Evolutionary conservation across 2,329 filamentous ascomycete genomes (phyloP), one percentile per base, ranked within the genome.

Genomic region (Botrytis deweyae): DNA sequence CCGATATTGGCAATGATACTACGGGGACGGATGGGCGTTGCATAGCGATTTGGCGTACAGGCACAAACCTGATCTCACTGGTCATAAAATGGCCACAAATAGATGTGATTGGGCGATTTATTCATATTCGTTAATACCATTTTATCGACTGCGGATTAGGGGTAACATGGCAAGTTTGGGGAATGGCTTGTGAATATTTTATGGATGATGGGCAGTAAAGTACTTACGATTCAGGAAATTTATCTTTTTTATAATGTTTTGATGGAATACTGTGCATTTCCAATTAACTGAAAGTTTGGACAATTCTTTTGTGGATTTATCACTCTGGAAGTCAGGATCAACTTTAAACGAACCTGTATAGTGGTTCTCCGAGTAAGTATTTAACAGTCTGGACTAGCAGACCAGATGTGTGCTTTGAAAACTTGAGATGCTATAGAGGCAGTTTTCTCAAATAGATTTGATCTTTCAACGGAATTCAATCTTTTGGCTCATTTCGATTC

Each of bases 11-110:
- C 76, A 59, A 74, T 73, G 64, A 75, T 74, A 74, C 67, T 75
- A 75, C 65, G 76, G 70, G 62, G 77, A 75, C 69, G 74, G 70
- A 74, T 65, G 73, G 79, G 80, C 78, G 78, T 81, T 81, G 80
- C 80, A 81, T 81, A 81, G 80, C 80, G 80, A 81, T 75, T 70
- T 74, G 80, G 80, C 80, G 80, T 81, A 76, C 61, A 75, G 71
- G 42, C 33, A 71, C 69, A 65, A 78, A 36, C 59, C 38, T 59
- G 63, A 72, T 72, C 46, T 72, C 63, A 68, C 71, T 25, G 71
- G 71, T 61, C 63, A 72, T 46, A 46, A 29, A 59, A 68, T 59
- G 63, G 46, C 63, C 52, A 58, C 52, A 59, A 72, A 68, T 52
- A 68, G 38, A 42, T 68, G 36, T 58, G 58, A 68, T 68, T 22